Conservation (phyloP, 1,284 basidiomycete genomes). For the Hypsizygus ulmarius region DNA sequence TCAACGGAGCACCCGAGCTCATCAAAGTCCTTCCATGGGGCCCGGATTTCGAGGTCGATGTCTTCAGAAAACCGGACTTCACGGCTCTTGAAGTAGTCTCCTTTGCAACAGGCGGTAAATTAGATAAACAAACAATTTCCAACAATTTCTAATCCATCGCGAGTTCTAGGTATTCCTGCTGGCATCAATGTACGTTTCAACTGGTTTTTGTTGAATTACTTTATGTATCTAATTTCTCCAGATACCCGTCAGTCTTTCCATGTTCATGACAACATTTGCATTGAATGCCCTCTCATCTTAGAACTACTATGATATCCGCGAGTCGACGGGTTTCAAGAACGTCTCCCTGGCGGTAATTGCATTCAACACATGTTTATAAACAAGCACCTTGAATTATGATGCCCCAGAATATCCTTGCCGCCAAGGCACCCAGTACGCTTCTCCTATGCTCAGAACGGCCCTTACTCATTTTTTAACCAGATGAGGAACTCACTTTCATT, state of each 20-base stretch:
- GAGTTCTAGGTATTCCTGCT: slow-evolving; percentile 64
- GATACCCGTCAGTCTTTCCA: slow-evolving; percentile 56
- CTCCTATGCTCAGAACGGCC: slow-evolving; percentile 4
- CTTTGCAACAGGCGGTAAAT: slow-evolving; percentile 76
- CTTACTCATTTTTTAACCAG: slow-evolving; percentile 34
- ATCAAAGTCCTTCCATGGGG: slow-evolving; percentile 86
- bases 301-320: slow-evolving; percentile 81
- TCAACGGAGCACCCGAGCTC: slow-evolving; percentile 69
- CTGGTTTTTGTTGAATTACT: not conserved
- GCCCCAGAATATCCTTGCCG: slow-evolving; percentile 71
- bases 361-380: slow-evolving; percentile 2
- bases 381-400: not conserved
- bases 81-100: slow-evolving; percentile 77
- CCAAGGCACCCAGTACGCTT: slow-evolving; percentile 73
- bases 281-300: slow-evolving; percentile 21
- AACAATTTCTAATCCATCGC: not conserved
- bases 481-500: slow-evolving; percentile 77
- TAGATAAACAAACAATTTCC: not conserved
- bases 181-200: slow-evolving; percentile 67
- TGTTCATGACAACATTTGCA: not conserved
- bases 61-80: slow-evolving; percentile 84
- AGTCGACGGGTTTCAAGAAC: slow-evolving; percentile 80
- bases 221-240: slow-evolving; percentile 22
- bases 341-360: slow-evolving; percentile 66
- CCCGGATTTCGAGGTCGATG: slow-evolving; percentile 75